Conservation (phyloP, 2,329 filamentous ascomycete genomes). For the Trichothecium sympodiale region DNA sequence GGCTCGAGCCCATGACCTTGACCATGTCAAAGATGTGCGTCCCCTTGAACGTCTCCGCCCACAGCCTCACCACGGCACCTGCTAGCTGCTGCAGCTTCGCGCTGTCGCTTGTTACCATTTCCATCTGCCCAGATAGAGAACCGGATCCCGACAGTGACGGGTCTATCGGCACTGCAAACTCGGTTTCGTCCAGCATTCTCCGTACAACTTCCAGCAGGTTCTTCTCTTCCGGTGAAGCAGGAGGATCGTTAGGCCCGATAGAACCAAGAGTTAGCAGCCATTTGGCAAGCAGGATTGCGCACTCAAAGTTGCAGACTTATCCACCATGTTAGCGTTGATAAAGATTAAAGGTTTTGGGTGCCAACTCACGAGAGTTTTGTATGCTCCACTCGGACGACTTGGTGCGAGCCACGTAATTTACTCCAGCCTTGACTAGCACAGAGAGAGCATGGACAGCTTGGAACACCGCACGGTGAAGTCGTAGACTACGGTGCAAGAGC, state of each 20-base stretch:
- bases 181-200: conserved; percentile 50
- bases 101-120: conserved; percentile 29
- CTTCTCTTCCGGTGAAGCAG: conserved; percentile 40
- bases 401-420: conserved; percentile 50
- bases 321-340: conserved; percentile 8
- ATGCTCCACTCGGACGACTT: conserved; percentile 54
- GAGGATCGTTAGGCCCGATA: conserved; percentile 37
- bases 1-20: conserved; percentile 43
- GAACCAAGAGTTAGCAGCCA: conserved; percentile 47
- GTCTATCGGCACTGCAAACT: conserved; percentile 50
- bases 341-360: not conserved
- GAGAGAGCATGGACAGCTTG: conserved; percentile 59
- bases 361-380: conserved; percentile 44
- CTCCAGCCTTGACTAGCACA: conserved; percentile 52
- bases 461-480: conserved; percentile 52
- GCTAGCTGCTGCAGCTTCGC: conserved; percentile 44
- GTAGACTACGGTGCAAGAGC: conserved; percentile 44
- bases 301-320: conserved; percentile 48
- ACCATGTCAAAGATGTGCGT: conserved; percentile 51
- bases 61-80: conserved; percentile 45
- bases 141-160: conserved; percentile 36
- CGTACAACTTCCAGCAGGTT: conserved; percentile 44
- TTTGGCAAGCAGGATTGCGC: conserved; percentile 48
- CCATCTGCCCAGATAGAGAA: too few species aligned
- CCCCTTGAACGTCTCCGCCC: conserved; percentile 52